Evolutionary conservation across 2,329 filamentous ascomycete species (phyloP).

Genomic region (Colletotrichum lindemuthianum): DNA sequence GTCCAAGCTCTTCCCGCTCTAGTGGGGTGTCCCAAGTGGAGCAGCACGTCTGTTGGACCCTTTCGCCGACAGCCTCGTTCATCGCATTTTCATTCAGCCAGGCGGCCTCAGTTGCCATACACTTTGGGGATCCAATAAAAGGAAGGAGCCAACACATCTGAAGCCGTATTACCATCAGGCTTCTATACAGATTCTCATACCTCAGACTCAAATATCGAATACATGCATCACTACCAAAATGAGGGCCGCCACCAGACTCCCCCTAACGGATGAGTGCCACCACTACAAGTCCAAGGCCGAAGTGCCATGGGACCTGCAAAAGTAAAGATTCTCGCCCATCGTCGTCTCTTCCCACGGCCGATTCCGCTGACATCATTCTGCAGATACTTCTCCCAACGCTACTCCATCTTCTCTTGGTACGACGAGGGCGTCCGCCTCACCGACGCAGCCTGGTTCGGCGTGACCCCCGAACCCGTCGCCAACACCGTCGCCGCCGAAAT

Average conservation of each 20-base stretch:
- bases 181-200: neutral
- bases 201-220: neutral
- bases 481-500: slow-evolving; percentile 83
- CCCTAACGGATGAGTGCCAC: slow-evolving; percentile 71
- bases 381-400: slow-evolving; percentile 91
- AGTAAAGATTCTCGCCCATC: slow-evolving; percentile 62
- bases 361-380: neutral
- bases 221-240: slow-evolving; percentile 43
- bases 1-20: slow-evolving; percentile 38
- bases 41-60: neutral
- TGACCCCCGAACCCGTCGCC: slow-evolving; percentile 93
- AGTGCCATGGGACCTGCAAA: slow-evolving; percentile 85
- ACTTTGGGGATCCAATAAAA: neutral
- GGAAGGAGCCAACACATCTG: neutral
- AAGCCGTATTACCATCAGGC: neutral
- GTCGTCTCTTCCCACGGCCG: neutral
- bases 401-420: slow-evolving; percentile 88
- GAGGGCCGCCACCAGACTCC: slow-evolving; percentile 56
- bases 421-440: slow-evolving; percentile 91
- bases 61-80: slow-evolving; percentile 31
- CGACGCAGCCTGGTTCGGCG: slow-evolving; percentile 94
- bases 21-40: slow-evolving; percentile 17
- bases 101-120: neutral
- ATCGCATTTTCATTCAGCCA: slow-evolving; percentile 37
- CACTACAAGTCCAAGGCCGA: slow-evolving; percentile 78